Conservation (phyloP, 2,329 filamentous ascomycete species). For the Triangularia setosa region DNA sequence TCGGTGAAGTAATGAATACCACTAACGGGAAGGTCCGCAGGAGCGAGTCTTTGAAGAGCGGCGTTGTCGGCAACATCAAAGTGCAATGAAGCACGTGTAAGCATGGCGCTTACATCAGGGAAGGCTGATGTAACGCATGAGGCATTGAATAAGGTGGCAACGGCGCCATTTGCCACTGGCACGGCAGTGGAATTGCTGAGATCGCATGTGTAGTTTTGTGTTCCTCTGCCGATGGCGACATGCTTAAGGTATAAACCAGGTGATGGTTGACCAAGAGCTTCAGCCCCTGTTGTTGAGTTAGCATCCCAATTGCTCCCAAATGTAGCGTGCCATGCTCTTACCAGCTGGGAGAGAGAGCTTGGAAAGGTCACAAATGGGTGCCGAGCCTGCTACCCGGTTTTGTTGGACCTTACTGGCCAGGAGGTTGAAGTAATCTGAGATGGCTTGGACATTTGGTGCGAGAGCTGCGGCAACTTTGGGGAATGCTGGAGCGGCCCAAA, state of each 20-base stretch:
- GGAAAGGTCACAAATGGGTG: slow-evolving; percentile 52
- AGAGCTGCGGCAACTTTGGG: slow-evolving; percentile 41
- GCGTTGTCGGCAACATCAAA: slow-evolving; percentile 50
- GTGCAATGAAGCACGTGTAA: slow-evolving; percentile 66
- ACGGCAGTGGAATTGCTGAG: slow-evolving; percentile 53
- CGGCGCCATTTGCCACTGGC: slow-evolving; percentile 66
- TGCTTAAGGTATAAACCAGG: slow-evolving; percentile 64
- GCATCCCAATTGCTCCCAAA: slow-evolving; percentile 14
- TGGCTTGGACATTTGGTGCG: slow-evolving; percentile 40
- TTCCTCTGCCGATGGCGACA: slow-evolving; percentile 82
- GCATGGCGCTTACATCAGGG: slow-evolving; percentile 59
- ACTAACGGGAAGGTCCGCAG: slow-evolving; percentile 60
- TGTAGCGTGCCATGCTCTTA: slow-evolving; percentile 31
- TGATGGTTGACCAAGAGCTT: slow-evolving; percentile 54
- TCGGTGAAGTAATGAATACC: slow-evolving; percentile 81
- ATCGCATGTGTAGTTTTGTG: slow-evolving; percentile 89
- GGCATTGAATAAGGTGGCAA: slow-evolving; percentile 83
- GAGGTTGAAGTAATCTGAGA: slow-evolving; percentile 60
- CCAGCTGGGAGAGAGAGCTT: slow-evolving; percentile 48
- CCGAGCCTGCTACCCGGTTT: slow-evolving; percentile 37
- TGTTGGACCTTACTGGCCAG: slow-evolving; percentile 53
- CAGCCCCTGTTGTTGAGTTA: slow-evolving; percentile 17
- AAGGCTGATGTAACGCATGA: slow-evolving; percentile 71
- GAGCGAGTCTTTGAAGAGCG: slow-evolving; percentile 41
- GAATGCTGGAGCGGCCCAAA: slow-evolving; percentile 44